phyloP scores from a whole-genome alignment of 2,329 filamentous ascomycete genomes.

The Colletotrichum australisinense region DNA sequence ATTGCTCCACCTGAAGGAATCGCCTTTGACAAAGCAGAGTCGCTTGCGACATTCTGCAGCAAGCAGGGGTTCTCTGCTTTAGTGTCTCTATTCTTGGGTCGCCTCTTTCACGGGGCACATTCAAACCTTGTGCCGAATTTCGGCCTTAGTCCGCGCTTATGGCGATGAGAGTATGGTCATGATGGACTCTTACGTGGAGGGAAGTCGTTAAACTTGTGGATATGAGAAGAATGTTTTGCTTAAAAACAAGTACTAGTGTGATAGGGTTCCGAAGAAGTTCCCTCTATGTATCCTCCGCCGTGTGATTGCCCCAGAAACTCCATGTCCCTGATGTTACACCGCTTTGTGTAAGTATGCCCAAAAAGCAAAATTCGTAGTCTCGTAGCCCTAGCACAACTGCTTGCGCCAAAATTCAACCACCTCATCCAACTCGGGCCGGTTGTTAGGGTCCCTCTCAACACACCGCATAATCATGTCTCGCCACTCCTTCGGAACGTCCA shows the following conservation, averaged over 20 bases:
- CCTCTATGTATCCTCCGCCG: no score
- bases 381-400: neutral
- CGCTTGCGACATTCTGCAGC: neutral
- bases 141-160: neutral
- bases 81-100: neutral
- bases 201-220: neutral
- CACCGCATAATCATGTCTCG: constrained; percentile 29
- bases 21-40: neutral
- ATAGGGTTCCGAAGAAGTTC: no score
- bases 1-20: neutral
- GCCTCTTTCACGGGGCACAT: neutral
- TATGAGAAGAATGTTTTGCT: neutral
- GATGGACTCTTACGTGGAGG: neutral
- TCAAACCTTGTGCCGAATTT: neutral
- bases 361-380: neutral
- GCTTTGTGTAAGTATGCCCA: neutral
- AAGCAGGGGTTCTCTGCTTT: neutral
- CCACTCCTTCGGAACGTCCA: constrained; percentile 31
- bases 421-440: constrained; percentile 30
- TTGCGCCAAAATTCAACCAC: constrained; percentile 33
- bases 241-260: neutral
- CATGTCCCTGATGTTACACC: neutral
- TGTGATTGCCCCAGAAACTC: neutral
- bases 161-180: neutral
- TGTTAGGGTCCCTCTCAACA: constrained; percentile 31